phyloP scores from a whole-genome alignment of 2,329 filamentous ascomycete species.

The Xylariaceae sp. region DNA sequence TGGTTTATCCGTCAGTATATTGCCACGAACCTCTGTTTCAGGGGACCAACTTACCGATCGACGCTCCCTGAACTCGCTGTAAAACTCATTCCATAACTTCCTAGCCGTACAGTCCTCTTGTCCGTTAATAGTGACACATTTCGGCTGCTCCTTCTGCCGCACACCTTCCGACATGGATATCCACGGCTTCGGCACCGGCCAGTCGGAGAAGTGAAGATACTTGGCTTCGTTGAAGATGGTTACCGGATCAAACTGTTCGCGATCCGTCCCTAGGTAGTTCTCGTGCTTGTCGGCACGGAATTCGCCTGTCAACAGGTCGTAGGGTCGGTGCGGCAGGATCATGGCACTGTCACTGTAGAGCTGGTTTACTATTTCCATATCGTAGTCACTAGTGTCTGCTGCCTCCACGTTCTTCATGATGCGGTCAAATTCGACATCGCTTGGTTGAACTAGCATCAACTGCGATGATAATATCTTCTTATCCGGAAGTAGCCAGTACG shows the following conservation, averaged over 20 bases:
- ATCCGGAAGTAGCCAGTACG: slow-evolving; percentile 60
- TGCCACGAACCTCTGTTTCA: not conserved
- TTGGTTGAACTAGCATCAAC: slow-evolving; percentile 58
- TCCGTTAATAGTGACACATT: slow-evolving; percentile 26
- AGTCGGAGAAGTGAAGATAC: slow-evolving; percentile 66
- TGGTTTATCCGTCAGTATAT: slow-evolving; percentile 11
- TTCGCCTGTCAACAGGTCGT: slow-evolving; percentile 57
- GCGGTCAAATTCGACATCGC: slow-evolving; percentile 41
- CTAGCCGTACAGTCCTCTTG: slow-evolving; percentile 30
- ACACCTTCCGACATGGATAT: slow-evolving; percentile 22
- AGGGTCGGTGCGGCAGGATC: slow-evolving; percentile 59
- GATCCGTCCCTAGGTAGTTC: slow-evolving; percentile 34
- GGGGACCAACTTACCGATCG: slow-evolving; percentile 22
- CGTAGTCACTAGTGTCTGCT: slow-evolving; percentile 40
- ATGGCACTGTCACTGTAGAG: slow-evolving; percentile 54
- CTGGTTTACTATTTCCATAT: slow-evolving; percentile 64
- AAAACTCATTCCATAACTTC: slow-evolving; percentile 32
- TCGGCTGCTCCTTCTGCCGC: slow-evolving; percentile 28
- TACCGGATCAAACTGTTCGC: slow-evolving; percentile 54
- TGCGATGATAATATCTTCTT: slow-evolving; percentile 52
- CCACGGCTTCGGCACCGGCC: slow-evolving; percentile 61
- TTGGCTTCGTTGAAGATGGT: slow-evolving; percentile 53
- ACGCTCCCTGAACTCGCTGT: slow-evolving; percentile 29
- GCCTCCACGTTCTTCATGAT: slow-evolving; percentile 32
- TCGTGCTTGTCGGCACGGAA: slow-evolving; percentile 49